Evolutionary conservation across 345 rosid genomes (phyloP).

Genomic region (Eucalyptus urophylla): DNA sequence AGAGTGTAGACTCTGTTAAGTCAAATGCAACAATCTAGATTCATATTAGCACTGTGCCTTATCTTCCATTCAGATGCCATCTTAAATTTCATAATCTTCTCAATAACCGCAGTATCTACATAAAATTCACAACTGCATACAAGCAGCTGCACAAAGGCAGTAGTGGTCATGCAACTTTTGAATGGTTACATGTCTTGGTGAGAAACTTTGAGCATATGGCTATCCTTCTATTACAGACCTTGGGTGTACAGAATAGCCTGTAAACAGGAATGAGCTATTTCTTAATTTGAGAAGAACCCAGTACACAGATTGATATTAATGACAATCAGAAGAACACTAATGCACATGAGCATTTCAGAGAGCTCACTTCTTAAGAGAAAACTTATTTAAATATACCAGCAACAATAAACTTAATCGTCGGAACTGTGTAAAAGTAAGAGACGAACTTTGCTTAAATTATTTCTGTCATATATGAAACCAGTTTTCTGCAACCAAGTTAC

Average conservation of each 20-base stretch:
- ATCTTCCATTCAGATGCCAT: neutral
- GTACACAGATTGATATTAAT: neutral
- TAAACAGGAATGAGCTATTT: neutral
- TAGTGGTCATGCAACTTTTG: neutral
- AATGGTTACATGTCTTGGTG: neutral
- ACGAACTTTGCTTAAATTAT: slow-evolving; percentile 56
- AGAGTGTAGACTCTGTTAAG: neutral
- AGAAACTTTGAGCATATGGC: neutral
- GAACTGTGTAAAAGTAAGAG: neutral
- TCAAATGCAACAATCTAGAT: neutral
- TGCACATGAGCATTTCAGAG: neutral
- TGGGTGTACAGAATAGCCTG: neutral
- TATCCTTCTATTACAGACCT: neutral
- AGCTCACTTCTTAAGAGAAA: neutral
- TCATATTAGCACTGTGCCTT: neutral
- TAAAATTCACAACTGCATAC: neutral
- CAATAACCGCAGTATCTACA: neutral
- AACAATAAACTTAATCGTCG: neutral
- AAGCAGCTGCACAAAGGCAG: neutral
- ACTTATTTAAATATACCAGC: neutral
- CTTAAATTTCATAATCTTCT: neutral
- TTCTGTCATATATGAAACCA: slow-evolving; percentile 79
- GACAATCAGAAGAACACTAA: neutral
- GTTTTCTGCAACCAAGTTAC: slow-evolving; percentile 78
- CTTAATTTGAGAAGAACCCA: neutral